A percentile compares a stretch with the other conserved stretches of the same genome.
These are phyloP conservation scores for Prunus mira DNA, from an alignment of 306 rosid species.

Conservation along the genomic window DNA sequence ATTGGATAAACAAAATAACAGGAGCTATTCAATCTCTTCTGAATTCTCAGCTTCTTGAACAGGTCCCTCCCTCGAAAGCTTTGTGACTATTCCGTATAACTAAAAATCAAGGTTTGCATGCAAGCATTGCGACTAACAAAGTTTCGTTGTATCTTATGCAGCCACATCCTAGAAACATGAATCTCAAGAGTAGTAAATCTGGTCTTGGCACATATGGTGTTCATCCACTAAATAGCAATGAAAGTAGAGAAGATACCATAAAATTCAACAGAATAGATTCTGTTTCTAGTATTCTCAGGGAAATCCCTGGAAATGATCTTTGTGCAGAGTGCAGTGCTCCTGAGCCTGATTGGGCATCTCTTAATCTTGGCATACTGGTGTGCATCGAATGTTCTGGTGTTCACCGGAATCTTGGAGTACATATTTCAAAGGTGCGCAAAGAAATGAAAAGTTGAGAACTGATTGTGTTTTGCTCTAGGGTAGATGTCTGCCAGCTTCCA, in stretches of 20 bases:
- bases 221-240: conserved; percentile 38
- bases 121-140: conserved; percentile 12
- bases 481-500: neutral
- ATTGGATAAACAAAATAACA: conserved; percentile 80
- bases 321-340: conserved; percentile 92
- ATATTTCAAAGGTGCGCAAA: conserved; percentile 76
- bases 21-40: conserved; percentile 76
- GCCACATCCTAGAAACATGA: conserved; percentile 44
- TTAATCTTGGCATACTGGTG: conserved; percentile 84
- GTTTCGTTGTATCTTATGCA: conserved; percentile 43
- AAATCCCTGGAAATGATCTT: conserved; percentile 80
- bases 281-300: conserved; percentile 69
- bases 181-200: conserved; percentile 32
- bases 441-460: conserved; percentile 12
- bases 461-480: neutral
- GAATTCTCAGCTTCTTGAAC: conserved; percentile 79
- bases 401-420: conserved; percentile 97
- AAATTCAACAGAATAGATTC: conserved; percentile 42
- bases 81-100: conserved; percentile 1
- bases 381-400: conserved; percentile 98
- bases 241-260: conserved; percentile 36
- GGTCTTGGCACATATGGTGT: conserved; percentile 36
- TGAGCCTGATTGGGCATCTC: conserved; percentile 97
- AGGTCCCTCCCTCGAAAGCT: conserved; percentile 48
- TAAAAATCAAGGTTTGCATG: conserved; percentile 19